Evolutionary conservation across 768 basidiomycete genomes (phyloP).

Genomic region (Collybia nuda): DNA sequence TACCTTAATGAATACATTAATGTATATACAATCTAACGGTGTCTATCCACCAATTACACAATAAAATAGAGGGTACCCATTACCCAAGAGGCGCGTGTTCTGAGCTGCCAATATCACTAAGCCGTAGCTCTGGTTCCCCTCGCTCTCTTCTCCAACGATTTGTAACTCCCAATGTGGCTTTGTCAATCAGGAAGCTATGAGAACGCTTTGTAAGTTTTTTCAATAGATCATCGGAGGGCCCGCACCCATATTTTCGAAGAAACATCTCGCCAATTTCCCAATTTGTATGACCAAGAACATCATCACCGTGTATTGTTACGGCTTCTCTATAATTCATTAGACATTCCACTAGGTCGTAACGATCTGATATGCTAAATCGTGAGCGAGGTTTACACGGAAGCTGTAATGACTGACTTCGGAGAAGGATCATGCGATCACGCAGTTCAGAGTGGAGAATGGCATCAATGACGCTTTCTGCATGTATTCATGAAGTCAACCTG

Average conservation of each 20-base stretch:
- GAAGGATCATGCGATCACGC: slow-evolving; percentile 86
- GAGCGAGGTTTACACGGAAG: too few species aligned
- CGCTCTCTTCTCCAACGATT: slow-evolving; percentile 91
- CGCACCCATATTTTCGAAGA: slow-evolving; percentile 80
- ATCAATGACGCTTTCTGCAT: slow-evolving; percentile 85
- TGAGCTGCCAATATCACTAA: slow-evolving; percentile 47
- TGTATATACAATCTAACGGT: too few species aligned
- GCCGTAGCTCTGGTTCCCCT: slow-evolving; percentile 70
- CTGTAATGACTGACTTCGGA: slow-evolving; percentile 56
- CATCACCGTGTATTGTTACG: slow-evolving; percentile 84
- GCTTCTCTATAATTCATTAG: slow-evolving; percentile 68
- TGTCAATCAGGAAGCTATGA: slow-evolving; percentile 76
- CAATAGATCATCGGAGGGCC: slow-evolving; percentile 4
- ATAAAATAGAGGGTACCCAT: background rate
- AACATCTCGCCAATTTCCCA: slow-evolving; percentile 90
- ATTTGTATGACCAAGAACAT: slow-evolving; percentile 84
- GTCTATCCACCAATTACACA: background rate
- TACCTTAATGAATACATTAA: slow-evolving; percentile 5
- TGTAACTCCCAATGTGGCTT: slow-evolving; percentile 61
- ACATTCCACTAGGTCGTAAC: slow-evolving; percentile 79
- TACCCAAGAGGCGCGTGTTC: slow-evolving; percentile 28
- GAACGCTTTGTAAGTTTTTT: slow-evolving; percentile 2
- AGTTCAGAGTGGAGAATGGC: slow-evolving; percentile 86
- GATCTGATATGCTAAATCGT: slow-evolving; percentile 41
- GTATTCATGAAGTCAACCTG: slow-evolving; percentile 8